Evolutionary conservation across 805 yeast species (phyloP), one percentile per base, ranked within the genome.

Genomic region (Candida coleopterorum): DNA sequence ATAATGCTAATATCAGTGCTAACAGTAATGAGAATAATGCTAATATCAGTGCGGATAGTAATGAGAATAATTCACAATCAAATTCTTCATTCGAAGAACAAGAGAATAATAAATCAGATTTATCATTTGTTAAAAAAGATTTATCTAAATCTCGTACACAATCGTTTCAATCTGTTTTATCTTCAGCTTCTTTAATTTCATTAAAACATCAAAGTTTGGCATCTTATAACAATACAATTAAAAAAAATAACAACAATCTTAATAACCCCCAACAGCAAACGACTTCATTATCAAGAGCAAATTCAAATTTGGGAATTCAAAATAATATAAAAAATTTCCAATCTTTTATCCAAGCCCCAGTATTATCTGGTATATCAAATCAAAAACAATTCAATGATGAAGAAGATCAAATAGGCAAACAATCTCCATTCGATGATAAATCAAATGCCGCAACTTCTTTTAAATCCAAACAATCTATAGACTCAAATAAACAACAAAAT

Each of bases 271-370:
- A 27, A 38, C 12, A 27, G 4, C 23, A 20, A 30, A 21, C 27
- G 21, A 32, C 16, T 23, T 37, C 31, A 18, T 35, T 29, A 24
- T 30, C 38, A 25, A 34, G 37, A 25, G 36, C 62, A 44, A 28
- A 37, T 33, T 18, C 57, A 50, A 25, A 49, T 46, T 37, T 57
- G 50, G 28, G 53, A 21, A 40, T 54, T 58, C 40, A 47, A 29
- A 17, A 5, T 5, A 32, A 20, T 11, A 30, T 53, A 28, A 50
- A 62, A 45, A 62, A 68, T 48, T 64, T 65, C 50, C 73, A 68
- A 50, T 58, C 67, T 16, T 66, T 62, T 40, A 68, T 68, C 37
- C 73, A 68, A 48, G 73, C 72, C 1, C 73, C 73, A 1, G 72
- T 65, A 4, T 49, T 68, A 30, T 61, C 67, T 26, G 54, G 62